Conservation (phyloP, 2,329 filamentous ascomycete species). For the Talaromyces sp. region DNA sequence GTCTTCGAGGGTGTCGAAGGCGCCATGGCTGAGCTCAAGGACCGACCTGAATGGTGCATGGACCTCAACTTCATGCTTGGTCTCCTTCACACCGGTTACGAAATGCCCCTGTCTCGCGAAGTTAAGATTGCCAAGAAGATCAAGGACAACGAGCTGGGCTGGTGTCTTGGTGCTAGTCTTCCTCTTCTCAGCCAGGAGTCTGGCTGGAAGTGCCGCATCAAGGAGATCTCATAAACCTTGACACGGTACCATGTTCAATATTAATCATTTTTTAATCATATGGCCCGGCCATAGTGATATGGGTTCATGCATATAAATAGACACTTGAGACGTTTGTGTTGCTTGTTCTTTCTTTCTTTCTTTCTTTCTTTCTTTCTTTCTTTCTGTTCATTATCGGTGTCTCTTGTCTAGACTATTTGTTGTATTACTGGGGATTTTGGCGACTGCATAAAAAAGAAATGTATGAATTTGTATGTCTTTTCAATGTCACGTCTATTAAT, state of each 20-base stretch:
- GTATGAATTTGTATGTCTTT: conserved; percentile 19
- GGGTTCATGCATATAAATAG: conserved; percentile 35
- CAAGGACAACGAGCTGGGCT: conserved; percentile 92
- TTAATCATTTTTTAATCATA: conserved; percentile 25
- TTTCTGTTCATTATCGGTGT: conserved; percentile 3
- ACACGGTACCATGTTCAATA: conserved; percentile 14
- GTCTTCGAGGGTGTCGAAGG: conserved; percentile 75
- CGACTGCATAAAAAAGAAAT: conserved; percentile 22
- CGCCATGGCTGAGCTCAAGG: conserved; percentile 77
- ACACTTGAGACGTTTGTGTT: conserved; percentile 23
- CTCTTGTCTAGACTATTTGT: conserved; percentile 6
- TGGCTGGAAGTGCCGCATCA: conserved; percentile 88
- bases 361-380: conserved; percentile 11
- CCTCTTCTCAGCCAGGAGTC: conserved; percentile 79
- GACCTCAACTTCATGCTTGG: conserved; percentile 97
- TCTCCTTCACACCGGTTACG: conserved; percentile 90
- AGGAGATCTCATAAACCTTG: conserved; percentile 64
- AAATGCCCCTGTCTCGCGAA: conserved; percentile 95
- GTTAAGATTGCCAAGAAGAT: conserved; percentile 99
- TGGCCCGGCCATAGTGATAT: conserved; percentile 24
- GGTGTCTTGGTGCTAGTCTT: conserved; percentile 94
- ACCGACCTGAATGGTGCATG: conserved; percentile 85
- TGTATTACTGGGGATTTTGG: conserved; percentile 7
- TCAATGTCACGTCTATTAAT: conserved; percentile 1
- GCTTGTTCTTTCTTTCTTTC: conserved; percentile 20